Evolutionary conservation across 441 rosid genomes (phyloP).

Genomic region (Cnidoscolus chayamansa): DNA sequence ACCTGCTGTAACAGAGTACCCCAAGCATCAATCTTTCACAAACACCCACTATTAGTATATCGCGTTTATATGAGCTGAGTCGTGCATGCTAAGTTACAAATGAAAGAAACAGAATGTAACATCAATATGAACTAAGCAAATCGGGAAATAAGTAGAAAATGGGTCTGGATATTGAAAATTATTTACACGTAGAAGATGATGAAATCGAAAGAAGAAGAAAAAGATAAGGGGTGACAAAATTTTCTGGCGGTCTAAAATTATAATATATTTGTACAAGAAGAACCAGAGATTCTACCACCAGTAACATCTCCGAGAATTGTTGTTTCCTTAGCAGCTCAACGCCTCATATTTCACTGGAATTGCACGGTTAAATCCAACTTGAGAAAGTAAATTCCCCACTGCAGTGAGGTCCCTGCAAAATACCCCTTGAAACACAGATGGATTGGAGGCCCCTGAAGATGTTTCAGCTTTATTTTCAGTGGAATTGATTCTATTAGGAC

Average conservation of each 20-base stretch:
- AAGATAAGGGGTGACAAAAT: constrained; percentile 49
- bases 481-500: constrained; percentile 22
- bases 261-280: constrained; percentile 40
- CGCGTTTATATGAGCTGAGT: background rate
- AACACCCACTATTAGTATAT: background rate
- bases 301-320: constrained; percentile 21
- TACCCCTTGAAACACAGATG: constrained; percentile 67
- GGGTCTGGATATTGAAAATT: constrained; percentile 24
- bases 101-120: background rate
- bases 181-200: constrained; percentile 38
- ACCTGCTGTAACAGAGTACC: constrained; percentile 11
- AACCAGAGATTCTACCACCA: constrained; percentile 46
- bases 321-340: constrained; percentile 59
- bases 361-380: constrained; percentile 73
- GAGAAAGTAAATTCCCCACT: constrained; percentile 70
- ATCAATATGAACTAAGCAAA: background rate
- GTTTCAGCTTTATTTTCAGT: constrained; percentile 26
- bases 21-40: background rate
- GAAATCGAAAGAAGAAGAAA: background rate
- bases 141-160: constrained; percentile 16
- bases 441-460: constrained; percentile 27
- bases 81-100: background rate
- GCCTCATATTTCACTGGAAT: constrained; percentile 79
- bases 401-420: constrained; percentile 81
- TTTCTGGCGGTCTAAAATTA: constrained; percentile 37